These are phyloP conservation scores for Boletus edulis DNA, from an alignment of 768 basidiomycete species.

Conservation along the genomic window DNA sequence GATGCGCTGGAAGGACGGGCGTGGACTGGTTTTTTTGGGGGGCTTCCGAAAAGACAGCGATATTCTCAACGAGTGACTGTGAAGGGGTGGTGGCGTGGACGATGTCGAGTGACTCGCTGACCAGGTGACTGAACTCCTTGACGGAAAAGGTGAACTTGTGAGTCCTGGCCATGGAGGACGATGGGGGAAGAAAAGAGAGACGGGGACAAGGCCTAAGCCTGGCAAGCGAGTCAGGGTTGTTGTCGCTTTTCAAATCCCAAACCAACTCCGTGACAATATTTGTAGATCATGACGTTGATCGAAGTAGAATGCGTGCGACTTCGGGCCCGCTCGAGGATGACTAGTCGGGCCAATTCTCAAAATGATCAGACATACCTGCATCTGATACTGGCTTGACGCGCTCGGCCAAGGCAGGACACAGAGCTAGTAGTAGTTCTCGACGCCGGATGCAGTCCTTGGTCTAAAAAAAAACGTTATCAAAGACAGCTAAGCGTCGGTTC, in stretches of 20 bases:
- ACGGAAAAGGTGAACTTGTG: conserved; percentile 28
- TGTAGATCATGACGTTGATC: conserved; percentile 8
- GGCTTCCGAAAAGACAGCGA: conserved; percentile 19
- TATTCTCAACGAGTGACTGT: conserved; percentile 23
- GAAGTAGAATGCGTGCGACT: no score
- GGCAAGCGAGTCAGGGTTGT: conserved; percentile 24
- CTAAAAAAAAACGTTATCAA: no score
- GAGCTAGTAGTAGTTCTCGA: no score
- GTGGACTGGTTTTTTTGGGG: conserved; percentile 17
- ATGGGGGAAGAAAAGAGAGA: conserved; percentile 1
- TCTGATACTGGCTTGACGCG: no score
- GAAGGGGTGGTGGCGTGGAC: conserved; percentile 1
- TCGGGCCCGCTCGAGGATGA: no score
- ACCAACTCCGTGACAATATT: background rate
- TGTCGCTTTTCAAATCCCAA: conserved; percentile 5
- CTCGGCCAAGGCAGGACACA: no score
- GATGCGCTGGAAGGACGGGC: conserved; percentile 29
- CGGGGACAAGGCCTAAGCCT: background rate
- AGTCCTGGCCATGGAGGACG: conserved; percentile 24
- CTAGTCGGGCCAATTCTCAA: no score
- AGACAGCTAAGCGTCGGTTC: no score
- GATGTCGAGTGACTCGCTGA: conserved; percentile 32
- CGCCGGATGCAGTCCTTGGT: no score
- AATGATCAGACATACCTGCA: no score
- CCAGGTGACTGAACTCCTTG: conserved; percentile 34